These are phyloP conservation scores for Thalassiosira livingstoniorum DNA, from an alignment of 352 stramenopile species.

Conservation along the genomic window DNA sequence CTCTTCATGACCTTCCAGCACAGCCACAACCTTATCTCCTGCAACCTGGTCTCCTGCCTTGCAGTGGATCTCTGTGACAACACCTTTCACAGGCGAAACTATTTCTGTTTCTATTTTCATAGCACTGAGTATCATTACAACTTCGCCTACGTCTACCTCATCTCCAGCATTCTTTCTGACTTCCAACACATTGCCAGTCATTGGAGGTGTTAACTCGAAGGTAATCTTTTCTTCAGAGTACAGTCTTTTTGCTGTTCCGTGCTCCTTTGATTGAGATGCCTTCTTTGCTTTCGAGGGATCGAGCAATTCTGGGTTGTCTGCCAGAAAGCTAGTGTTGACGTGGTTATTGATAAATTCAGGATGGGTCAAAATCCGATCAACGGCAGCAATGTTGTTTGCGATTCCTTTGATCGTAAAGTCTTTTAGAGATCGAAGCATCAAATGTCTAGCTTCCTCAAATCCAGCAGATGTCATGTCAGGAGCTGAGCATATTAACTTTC, in stretches of 20 bases:
- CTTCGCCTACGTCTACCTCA: constrained; percentile 56
- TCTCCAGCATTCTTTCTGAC: constrained; percentile 52
- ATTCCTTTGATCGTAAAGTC: constrained; percentile 56
- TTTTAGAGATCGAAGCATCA: constrained; percentile 37
- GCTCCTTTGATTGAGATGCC: constrained; percentile 4
- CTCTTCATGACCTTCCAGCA: constrained; percentile 57
- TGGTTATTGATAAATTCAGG: constrained; percentile 48
- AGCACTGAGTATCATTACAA: constrained; percentile 49
- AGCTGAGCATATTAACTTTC: constrained; percentile 61
- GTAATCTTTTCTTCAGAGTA: constrained; percentile 61
- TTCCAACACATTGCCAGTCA: constrained; percentile 59
- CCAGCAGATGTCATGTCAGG: constrained; percentile 30
- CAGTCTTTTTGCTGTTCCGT: constrained; percentile 35
- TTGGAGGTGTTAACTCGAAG: constrained; percentile 58
- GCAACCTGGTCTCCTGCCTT: constrained; percentile 58
- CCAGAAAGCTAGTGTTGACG: constrained; percentile 58
- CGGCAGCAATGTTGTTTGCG: constrained; percentile 57
- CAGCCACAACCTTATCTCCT: constrained; percentile 48
- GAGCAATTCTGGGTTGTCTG: constrained; percentile 51
- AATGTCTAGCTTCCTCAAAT: constrained; percentile 45
- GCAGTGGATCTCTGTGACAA: constrained; percentile 54
- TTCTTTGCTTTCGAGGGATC: constrained; percentile 51
- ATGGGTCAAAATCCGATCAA: constrained; percentile 60
- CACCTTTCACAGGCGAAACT: constrained; percentile 51
- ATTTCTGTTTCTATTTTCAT: constrained; percentile 73